Evolutionary conservation across 805 yeast species (phyloP).

Genomic region (Lachancea dasiensis): DNA sequence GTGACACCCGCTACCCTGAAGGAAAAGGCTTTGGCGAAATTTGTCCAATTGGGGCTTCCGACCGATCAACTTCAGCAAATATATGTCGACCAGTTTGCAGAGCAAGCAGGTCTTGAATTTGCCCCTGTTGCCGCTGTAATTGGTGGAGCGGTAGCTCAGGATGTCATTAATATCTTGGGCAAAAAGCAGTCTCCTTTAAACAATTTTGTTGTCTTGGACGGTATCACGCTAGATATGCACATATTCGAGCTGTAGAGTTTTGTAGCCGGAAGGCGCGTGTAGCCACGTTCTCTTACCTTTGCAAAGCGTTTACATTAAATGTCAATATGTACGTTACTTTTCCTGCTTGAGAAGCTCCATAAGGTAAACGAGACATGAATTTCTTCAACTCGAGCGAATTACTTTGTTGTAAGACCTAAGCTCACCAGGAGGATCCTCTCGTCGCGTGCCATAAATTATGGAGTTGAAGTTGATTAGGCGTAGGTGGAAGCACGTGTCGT

Average conservation of each 20-base stretch:
- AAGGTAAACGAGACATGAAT: neutral
- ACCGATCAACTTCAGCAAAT: slow-evolving; percentile 36
- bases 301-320: slow-evolving; percentile 5
- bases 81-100: slow-evolving; percentile 36
- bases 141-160: slow-evolving; percentile 90
- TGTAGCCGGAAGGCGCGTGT: too few species aligned
- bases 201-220: slow-evolving; percentile 74
- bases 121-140: slow-evolving; percentile 80
- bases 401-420: slow-evolving; percentile 2
- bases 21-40: slow-evolving; percentile 26
- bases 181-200: slow-evolving; percentile 75
- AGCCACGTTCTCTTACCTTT: too few species aligned
- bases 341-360: slow-evolving; percentile 8
- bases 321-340: slow-evolving; percentile 8
- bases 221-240: slow-evolving; percentile 66
- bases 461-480: slow-evolving; percentile 1
- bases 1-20: slow-evolving; percentile 30
- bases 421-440: slow-evolving; percentile 2
- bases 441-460: slow-evolving; percentile 1
- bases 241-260: slow-evolving; percentile 46
- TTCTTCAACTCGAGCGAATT: slow-evolving; percentile 1
- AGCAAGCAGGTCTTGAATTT: slow-evolving; percentile 56
- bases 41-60: slow-evolving; percentile 42
- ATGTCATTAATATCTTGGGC: slow-evolving; percentile 75
- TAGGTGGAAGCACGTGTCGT: neutral